Percentiles rank a stretch among this genome's conserved stretches.
These are phyloP conservation scores for Phytopythium litorale DNA, from an alignment of 352 stramenopile genomes.

Conservation along the genomic window DNA sequence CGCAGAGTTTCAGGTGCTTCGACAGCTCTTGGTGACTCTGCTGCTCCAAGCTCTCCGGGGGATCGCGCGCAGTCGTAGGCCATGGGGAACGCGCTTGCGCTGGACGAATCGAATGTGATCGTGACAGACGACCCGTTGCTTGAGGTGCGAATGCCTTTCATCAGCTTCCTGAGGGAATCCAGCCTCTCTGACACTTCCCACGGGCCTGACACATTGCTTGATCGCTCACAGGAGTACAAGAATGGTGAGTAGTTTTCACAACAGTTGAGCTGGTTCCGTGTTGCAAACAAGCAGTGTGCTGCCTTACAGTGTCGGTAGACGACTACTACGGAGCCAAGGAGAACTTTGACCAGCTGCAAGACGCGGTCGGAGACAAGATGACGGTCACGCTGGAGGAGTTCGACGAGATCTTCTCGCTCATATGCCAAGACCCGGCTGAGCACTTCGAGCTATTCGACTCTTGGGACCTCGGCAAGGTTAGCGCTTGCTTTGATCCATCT, in stretches of 20 bases:
- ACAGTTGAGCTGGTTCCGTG: neutral
- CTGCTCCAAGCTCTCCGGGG: neutral
- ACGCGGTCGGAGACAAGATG: slow-evolving; percentile 71
- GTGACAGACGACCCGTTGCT: slow-evolving; percentile 42
- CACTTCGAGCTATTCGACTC: slow-evolving; percentile 72
- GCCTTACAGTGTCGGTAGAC: slow-evolving; percentile 20
- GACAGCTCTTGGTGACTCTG: neutral
- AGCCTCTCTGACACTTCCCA: neutral
- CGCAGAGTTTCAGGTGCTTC: neutral
- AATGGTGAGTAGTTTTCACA: slow-evolving; percentile 9
- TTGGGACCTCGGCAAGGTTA: slow-evolving; percentile 52
- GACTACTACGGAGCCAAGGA: slow-evolving; percentile 51
- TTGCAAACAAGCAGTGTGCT: neutral
- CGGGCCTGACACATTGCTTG: neutral
- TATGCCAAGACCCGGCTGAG: slow-evolving; percentile 59
- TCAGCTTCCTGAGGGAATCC: neutral
- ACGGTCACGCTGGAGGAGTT: slow-evolving; percentile 68
- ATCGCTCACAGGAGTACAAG: slow-evolving; percentile 26
- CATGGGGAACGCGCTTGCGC: slow-evolving; percentile 44
- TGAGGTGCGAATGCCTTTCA: slow-evolving; percentile 14
- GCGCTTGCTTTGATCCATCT: neutral
- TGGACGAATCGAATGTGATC: slow-evolving; percentile 26
- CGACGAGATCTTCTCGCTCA: slow-evolving; percentile 74
- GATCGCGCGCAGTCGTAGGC: neutral
- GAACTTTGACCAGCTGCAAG: slow-evolving; percentile 62